A percentile compares a stretch with the other conserved stretches of the same genome.
These are phyloP conservation scores for Acanthamoeba sp. DNA, from an alignment of 208 protist species.

Conservation along the genomic window DNA sequence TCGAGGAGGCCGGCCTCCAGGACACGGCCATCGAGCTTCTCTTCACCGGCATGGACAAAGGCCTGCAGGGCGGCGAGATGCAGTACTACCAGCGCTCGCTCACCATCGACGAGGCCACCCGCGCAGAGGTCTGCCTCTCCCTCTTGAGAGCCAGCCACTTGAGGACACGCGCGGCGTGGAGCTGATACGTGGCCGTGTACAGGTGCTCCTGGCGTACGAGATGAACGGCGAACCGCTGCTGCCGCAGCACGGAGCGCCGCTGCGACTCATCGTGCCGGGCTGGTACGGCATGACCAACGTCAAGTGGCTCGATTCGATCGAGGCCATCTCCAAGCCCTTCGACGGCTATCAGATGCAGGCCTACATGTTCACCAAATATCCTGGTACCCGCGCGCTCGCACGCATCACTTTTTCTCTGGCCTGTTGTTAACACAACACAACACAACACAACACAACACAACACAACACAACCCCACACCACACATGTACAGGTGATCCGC, in stretches of 20 bases:
- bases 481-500: neutral
- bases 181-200: neutral
- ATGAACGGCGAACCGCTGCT: constrained; percentile 92
- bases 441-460: too few relatives aligned
- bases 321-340: constrained; percentile 48
- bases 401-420: constrained; percentile 7
- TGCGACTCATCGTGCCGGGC: constrained; percentile 82
- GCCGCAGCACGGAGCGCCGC: constrained; percentile 89
- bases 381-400: neutral
- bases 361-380: constrained; percentile 55
- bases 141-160: too few relatives aligned
- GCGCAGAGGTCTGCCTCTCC: neutral
- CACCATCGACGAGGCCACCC: constrained; percentile 87
- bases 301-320: constrained; percentile 69
- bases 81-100: constrained; percentile 80
- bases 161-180: too few relatives aligned
- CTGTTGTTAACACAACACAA: too few relatives aligned
- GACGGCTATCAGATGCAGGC: constrained; percentile 70
- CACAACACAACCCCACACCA: too few relatives aligned
- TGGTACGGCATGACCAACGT: constrained; percentile 74
- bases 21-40: constrained; percentile 35
- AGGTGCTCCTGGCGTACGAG: constrained; percentile 90
- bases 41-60: constrained; percentile 54
- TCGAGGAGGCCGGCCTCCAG: constrained; percentile 49
- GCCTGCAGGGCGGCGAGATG: constrained; percentile 62